These are phyloP conservation scores for Aspergillus homomorphus DNA, from an alignment of 495 filamentous ascomycete genomes.

Conservation along the genomic window DNA sequence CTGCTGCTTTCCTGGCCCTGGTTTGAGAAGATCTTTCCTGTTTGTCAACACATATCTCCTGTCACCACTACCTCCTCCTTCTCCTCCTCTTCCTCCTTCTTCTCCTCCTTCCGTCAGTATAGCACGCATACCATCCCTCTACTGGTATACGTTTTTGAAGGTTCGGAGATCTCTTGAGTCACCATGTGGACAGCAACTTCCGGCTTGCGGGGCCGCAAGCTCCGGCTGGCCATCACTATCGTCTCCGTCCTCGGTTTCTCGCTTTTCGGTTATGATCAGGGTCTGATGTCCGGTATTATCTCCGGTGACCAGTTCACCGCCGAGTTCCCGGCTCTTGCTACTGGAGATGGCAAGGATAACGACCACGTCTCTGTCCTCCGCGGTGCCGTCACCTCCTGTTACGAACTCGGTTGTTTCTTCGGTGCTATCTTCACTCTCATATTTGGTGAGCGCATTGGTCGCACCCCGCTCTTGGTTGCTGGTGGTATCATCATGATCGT, in stretches of 20 bases:
- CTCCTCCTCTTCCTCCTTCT: not conserved
- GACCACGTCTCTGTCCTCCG: constrained; percentile 64
- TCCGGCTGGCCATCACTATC: constrained; percentile 37
- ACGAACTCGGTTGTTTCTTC: constrained; percentile 73
- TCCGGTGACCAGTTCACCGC: constrained; percentile 64
- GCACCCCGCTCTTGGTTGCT: constrained; percentile 57
- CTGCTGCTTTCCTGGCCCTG: not conserved
- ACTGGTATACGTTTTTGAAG: not conserved
- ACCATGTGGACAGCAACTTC: constrained; percentile 42
- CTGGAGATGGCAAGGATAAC: constrained; percentile 4
- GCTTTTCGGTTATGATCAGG: constrained; percentile 71
- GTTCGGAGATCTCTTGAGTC: not conserved
- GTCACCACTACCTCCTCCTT: not conserved
- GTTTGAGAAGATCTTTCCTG: not conserved
- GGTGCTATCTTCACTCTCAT: constrained; percentile 70
- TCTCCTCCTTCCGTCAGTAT: not conserved
- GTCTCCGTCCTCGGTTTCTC: constrained; percentile 60
- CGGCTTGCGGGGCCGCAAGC: constrained; percentile 35
- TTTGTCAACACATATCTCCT: not conserved
- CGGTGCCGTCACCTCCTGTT: constrained; percentile 75
- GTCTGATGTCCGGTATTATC: constrained; percentile 78
- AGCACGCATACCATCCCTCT: not conserved
- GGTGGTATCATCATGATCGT: constrained; percentile 71
- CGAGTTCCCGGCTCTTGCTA: constrained; percentile 60
- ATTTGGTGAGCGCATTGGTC: constrained; percentile 65